Conservation (phyloP, 164 flowering plant genomes). For the Chimonanthus praecox region DNA sequence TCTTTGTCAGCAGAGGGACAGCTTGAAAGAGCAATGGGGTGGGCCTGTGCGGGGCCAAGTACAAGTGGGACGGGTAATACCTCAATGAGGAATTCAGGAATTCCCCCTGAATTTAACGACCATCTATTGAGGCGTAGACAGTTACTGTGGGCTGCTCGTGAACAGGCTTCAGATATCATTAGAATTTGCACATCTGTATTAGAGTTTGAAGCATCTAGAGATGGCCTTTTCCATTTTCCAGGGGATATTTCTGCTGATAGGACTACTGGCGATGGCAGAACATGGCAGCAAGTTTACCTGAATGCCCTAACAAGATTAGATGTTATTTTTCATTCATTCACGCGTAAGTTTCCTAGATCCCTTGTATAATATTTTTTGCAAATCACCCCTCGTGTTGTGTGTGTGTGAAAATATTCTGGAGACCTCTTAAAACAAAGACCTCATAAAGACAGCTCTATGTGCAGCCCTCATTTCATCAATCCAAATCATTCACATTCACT, state of each 20-base stretch:
- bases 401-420: too few species aligned
- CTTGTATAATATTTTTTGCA: background rate
- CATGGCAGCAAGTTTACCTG: slow-evolving; percentile 85
- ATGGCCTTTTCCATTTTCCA: slow-evolving; percentile 49
- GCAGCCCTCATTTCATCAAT: too few species aligned
- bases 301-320: slow-evolving; percentile 74
- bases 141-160: slow-evolving; percentile 60
- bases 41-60: slow-evolving; percentile 95
- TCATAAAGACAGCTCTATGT: too few species aligned
- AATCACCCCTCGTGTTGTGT: too few species aligned
- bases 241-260: slow-evolving; percentile 40
- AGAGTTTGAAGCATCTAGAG: slow-evolving; percentile 97
- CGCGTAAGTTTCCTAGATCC: slow-evolving; percentile 45
- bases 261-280: slow-evolving; percentile 49
- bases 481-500: too few species aligned
- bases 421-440: too few species aligned
- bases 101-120: slow-evolving; percentile 86
- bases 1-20: slow-evolving; percentile 84
- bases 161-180: slow-evolving; percentile 65
- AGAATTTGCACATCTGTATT: slow-evolving; percentile 64
- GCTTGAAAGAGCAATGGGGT: slow-evolving; percentile 97
- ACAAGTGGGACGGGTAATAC: slow-evolving; percentile 43
- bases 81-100: slow-evolving; percentile 58
- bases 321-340: slow-evolving; percentile 68
- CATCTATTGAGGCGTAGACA: slow-evolving; percentile 65